Evolutionary conservation across 306 rosid genomes (phyloP).

Genomic region (Trifolium pratense): DNA sequence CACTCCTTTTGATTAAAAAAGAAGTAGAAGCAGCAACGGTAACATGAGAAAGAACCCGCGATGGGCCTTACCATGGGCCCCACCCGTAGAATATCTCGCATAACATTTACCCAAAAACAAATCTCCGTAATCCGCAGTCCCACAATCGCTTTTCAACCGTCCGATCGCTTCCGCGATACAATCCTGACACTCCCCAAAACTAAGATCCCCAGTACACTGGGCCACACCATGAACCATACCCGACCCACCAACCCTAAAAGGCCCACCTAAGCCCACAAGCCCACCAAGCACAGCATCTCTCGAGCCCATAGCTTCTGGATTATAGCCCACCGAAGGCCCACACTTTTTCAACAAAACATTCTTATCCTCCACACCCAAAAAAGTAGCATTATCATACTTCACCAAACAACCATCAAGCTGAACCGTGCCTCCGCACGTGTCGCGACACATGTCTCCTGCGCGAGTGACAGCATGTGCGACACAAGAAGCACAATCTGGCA

Average conservation of each 20-base stretch:
- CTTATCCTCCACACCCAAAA: slow-evolving; percentile 80
- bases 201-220: slow-evolving; percentile 75
- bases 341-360: slow-evolving; percentile 75
- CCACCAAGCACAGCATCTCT: slow-evolving; percentile 66
- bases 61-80: slow-evolving; percentile 61
- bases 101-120: slow-evolving; percentile 84
- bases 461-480: slow-evolving; percentile 65
- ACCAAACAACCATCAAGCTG: slow-evolving; percentile 87
- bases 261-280: slow-evolving; percentile 55
- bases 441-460: slow-evolving; percentile 56
- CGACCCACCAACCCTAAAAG: slow-evolving; percentile 67
- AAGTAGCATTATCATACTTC: slow-evolving; percentile 78
- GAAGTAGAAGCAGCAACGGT: slow-evolving; percentile 11
- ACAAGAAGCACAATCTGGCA: slow-evolving; percentile 91
- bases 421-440: slow-evolving; percentile 67
- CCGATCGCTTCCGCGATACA: slow-evolving; percentile 70
- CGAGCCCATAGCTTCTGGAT: slow-evolving; percentile 52
- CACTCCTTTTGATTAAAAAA: slow-evolving; percentile 2
- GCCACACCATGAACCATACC: slow-evolving; percentile 68
- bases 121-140: slow-evolving; percentile 70
- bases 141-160: slow-evolving; percentile 68
- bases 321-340: slow-evolving; percentile 78
- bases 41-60: neutral
- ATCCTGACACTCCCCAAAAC: slow-evolving; percentile 66
- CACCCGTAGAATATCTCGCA: slow-evolving; percentile 63